Conservation (phyloP, 2,329 filamentous ascomycete genomes). For the Sarocladium oryzae region DNA sequence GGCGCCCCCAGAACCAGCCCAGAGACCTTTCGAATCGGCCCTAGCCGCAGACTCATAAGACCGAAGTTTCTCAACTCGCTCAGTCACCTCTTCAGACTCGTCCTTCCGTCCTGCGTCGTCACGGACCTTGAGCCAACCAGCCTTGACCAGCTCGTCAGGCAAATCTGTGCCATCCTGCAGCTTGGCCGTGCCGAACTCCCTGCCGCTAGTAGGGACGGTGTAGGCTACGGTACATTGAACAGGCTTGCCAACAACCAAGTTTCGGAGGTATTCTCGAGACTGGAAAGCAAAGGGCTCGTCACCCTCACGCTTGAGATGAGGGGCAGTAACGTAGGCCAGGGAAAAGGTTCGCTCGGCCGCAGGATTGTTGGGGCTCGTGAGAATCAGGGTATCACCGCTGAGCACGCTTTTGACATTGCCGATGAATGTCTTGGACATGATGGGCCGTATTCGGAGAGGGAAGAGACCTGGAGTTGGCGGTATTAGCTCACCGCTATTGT, state of each 20-base stretch:
- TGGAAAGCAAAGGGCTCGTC: constrained; percentile 92
- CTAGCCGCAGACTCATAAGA: constrained; percentile 72
- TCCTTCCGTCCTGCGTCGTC: constrained; percentile 93
- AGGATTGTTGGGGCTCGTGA: constrained; percentile 76
- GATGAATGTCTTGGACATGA: constrained; percentile 49
- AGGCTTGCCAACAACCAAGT: constrained; percentile 76
- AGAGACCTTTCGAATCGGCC: constrained; percentile 73
- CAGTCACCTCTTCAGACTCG: constrained; percentile 67
- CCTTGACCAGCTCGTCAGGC: constrained; percentile 76
- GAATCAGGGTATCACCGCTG: constrained; percentile 85
- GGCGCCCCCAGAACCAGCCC: constrained; percentile 57
- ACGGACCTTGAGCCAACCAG: constrained; percentile 87
- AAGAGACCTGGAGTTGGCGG: not conserved
- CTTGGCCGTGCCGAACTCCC: constrained; percentile 80
- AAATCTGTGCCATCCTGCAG: constrained; percentile 70
- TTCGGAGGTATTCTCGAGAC: constrained; percentile 87
- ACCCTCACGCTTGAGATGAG: constrained; percentile 78
- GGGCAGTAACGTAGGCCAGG: constrained; percentile 86
- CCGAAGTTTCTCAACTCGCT: constrained; percentile 71
- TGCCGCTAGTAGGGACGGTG: constrained; percentile 74
- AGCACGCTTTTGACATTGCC: constrained; percentile 87
- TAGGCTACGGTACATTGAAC: constrained; percentile 83
- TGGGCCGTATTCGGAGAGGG: constrained; percentile 18
- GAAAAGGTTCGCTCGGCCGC: constrained; percentile 80
- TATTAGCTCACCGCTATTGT: constrained; percentile 6